Evolutionary conservation across 2,329 filamentous ascomycete species (phyloP).

Genomic region (Orbilia blumenaviensis): DNA sequence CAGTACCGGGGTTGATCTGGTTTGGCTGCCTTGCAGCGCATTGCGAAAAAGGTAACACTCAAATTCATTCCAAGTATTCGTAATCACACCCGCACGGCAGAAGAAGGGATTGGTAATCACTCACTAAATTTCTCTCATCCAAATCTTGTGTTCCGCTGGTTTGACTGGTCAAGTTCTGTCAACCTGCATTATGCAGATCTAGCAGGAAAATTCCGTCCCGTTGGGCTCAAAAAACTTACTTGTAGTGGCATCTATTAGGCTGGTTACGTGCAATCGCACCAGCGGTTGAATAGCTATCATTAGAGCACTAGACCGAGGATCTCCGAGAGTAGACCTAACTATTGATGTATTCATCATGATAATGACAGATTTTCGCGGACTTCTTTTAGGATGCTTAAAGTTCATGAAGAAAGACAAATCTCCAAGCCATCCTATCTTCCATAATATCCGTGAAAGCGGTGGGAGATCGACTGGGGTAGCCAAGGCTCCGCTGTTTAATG

Average conservation of each 20-base stretch:
- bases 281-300: too few relatives aligned
- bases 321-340: too few relatives aligned
- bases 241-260: too few relatives aligned
- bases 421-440: too few relatives aligned
- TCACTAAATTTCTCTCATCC: background rate
- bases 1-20: constrained; percentile 18
- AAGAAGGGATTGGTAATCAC: constrained; percentile 47
- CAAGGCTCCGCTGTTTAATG: background rate
- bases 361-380: too few relatives aligned
- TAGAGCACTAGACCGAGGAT: too few relatives aligned
- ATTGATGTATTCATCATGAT: too few relatives aligned
- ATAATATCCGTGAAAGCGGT: background rate
- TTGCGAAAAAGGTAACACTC: background rate
- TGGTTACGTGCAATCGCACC: too few relatives aligned
- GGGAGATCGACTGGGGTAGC: background rate
- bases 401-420: too few relatives aligned
- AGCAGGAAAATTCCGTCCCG: background rate
- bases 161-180: constrained; percentile 23
- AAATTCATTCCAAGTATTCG: constrained; percentile 6
- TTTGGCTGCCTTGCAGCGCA: background rate
- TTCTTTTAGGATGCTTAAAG: too few relatives aligned
- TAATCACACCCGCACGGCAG: constrained; percentile 43
- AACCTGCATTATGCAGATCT: background rate
- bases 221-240: too few relatives aligned
- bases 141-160: constrained; percentile 15